phyloP scores from a whole-genome alignment of 495 filamentous ascomycete species.

The Cairneyella variabilis region DNA sequence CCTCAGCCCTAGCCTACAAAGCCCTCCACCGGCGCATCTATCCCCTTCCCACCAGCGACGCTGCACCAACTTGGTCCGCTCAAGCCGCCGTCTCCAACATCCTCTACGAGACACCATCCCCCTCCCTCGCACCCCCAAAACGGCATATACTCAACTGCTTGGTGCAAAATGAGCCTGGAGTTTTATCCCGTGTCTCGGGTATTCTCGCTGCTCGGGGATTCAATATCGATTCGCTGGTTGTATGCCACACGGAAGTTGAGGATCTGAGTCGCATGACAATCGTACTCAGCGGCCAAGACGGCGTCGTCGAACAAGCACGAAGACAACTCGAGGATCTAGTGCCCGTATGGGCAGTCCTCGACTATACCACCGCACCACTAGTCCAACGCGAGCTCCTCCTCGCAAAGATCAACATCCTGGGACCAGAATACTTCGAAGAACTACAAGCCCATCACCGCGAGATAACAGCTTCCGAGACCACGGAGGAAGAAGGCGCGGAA shows the following conservation, averaged over 20 bases:
- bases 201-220: conserved; percentile 95
- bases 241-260: conserved; percentile 97
- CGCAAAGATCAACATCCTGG: conserved; percentile 94
- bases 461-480: conserved; percentile 43
- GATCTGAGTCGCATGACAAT: conserved; percentile 98
- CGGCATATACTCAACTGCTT: conserved; percentile 96
- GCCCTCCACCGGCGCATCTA: conserved; percentile 85
- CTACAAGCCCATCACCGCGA: conserved; percentile 87
- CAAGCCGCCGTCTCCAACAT: conserved; percentile 95
- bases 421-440: conserved; percentile 97
- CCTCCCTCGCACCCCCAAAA: conserved; percentile 80
- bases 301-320: conserved; percentile 95
- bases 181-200: conserved; percentile 91
- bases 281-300: conserved; percentile 91
- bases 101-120: conserved; percentile 93
- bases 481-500: conserved; percentile 30
- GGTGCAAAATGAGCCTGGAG: conserved; percentile 97
- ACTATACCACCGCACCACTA: conserved; percentile 89
- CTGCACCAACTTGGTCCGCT: conserved; percentile 76
- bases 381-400: conserved; percentile 93
- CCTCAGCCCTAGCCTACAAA: conserved; percentile 95
- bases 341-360: conserved; percentile 95
- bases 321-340: conserved; percentile 95
- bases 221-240: conserved; percentile 98
- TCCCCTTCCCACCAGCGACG: conserved; percentile 72